Percentiles rank a stretch among this genome's conserved stretches.
Conservation (phyloP, 176 grass and related monocot genomes). For the Bromus sterilis region DNA sequence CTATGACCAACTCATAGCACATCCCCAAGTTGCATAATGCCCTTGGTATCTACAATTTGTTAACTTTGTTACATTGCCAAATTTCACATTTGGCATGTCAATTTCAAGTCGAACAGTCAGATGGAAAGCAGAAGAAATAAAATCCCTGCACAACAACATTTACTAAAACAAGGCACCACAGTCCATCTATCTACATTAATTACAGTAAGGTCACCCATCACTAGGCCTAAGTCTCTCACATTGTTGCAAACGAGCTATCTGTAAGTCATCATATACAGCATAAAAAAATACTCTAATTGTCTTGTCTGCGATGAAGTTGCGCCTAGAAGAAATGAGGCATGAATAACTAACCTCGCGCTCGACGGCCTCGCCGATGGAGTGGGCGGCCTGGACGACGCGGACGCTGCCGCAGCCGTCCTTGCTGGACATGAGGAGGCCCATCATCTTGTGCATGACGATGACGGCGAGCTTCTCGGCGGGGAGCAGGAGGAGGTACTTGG, state of each 20-base stretch:
- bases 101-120: neutral
- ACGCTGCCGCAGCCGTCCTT: conserved; percentile 54
- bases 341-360: conserved; percentile 56
- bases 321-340: neutral
- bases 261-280: neutral
- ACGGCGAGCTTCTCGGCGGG: conserved; percentile 90
- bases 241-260: neutral
- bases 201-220: neutral
- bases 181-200: neutral
- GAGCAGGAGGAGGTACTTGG: conserved; percentile 58
- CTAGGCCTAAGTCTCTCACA: neutral
- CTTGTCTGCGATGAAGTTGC: neutral
- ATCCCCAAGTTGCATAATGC: neutral
- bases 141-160: neutral
- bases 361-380: conserved; percentile 72
- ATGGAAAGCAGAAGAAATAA: conserved; percentile 1
- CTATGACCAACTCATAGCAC: neutral
- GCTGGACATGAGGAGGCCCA: conserved; percentile 66
- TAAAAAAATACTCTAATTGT: too few relatives aligned
- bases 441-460: conserved; percentile 96
- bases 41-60: neutral
- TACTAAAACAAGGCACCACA: neutral
- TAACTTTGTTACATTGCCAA: neutral
- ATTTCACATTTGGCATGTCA: neutral
- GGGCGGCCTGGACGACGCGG: conserved; percentile 59